Evolutionary conservation across 2,329 filamentous ascomycete genomes (phyloP).

Genomic region (Pseudocercospora fijiensis): DNA sequence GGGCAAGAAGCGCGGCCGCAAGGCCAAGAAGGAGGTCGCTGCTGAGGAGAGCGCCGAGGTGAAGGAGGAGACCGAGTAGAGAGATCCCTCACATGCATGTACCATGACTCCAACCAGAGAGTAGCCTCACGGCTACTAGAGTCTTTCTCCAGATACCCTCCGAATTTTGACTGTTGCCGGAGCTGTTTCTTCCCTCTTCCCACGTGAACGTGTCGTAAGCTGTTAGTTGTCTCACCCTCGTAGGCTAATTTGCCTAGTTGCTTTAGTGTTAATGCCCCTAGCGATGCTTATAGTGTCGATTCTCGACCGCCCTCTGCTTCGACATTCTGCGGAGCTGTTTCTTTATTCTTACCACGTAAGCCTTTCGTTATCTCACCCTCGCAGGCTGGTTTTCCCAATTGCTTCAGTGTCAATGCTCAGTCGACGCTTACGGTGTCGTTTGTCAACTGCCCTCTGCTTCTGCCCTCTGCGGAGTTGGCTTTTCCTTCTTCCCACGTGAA

Average conservation of each 20-base stretch:
- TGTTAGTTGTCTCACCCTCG: neutral
- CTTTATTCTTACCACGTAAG: no score
- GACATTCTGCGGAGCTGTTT: no score
- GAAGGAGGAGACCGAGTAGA: conserved; percentile 43
- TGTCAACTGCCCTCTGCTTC: no score
- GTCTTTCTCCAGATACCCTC: neutral
- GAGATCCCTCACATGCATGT: neutral
- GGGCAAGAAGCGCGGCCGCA: conserved; percentile 27
- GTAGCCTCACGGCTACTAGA: neutral
- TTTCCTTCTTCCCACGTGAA: no score
- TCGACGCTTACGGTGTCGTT: no score
- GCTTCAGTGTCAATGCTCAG: no score
- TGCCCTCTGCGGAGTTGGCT: no score
- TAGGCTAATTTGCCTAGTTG: no score
- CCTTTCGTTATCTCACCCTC: no score
- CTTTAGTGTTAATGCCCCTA: neutral
- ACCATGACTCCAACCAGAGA: neutral
- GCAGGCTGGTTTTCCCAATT: no score
- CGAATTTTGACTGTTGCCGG: neutral
- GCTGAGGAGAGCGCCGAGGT: conserved; percentile 46
- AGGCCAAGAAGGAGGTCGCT: conserved; percentile 41
- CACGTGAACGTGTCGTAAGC: neutral
- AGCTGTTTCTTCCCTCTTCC: neutral
- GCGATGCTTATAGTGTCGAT: no score
- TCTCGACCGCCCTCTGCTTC: no score